Evolutionary conservation across 2,329 filamentous ascomycete species (phyloP).

Genomic region (Bipolaris oryzae): DNA sequence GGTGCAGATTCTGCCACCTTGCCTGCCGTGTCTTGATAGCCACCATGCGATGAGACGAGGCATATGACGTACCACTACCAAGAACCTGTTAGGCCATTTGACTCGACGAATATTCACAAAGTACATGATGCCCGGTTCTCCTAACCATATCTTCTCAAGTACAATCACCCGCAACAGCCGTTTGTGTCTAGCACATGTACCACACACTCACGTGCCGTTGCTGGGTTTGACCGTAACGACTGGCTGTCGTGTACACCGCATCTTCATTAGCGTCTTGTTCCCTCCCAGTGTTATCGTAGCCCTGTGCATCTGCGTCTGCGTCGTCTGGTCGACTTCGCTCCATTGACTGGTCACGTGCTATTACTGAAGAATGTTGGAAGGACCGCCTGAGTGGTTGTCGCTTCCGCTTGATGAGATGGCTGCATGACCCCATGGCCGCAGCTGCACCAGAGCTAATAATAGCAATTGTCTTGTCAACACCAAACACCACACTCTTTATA

Average conservation of each 20-base stretch:
- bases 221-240: background rate
- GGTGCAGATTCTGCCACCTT: background rate
- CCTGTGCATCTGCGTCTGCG: too few species aligned
- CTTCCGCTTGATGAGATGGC: too few species aligned
- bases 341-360: background rate
- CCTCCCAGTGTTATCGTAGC: too few species aligned
- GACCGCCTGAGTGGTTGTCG: too few species aligned
- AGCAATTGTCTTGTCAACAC: background rate
- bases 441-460: background rate
- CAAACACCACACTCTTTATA: background rate
- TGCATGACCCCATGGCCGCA: too few species aligned
- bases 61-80: conserved; percentile 8
- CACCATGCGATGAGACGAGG: conserved; percentile 2
- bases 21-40: conserved; percentile 2
- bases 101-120: background rate
- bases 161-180: background rate
- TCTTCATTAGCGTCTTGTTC: background rate
- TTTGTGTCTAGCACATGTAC: background rate
- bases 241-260: background rate
- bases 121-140: background rate
- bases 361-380: too few species aligned
- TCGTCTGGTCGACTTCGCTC: too few species aligned
- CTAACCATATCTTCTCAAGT: background rate
- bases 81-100: background rate
- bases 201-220: background rate